Evolutionary conservation across 176 grass and related monocot genomes (phyloP).

Genomic region (Stipa capillata): DNA sequence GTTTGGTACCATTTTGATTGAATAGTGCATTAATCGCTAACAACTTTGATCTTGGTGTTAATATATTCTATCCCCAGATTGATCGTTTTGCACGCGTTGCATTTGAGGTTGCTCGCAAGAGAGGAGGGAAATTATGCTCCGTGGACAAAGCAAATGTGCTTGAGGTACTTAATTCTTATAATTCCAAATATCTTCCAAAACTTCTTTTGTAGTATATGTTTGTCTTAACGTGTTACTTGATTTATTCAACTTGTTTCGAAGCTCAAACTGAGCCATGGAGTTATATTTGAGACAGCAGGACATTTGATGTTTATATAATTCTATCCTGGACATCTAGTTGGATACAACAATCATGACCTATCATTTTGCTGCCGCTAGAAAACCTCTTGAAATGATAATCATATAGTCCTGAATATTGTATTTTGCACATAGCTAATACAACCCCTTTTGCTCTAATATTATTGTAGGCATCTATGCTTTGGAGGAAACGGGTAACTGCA

Average conservation of each 20-base stretch:
- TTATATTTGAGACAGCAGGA: not conserved
- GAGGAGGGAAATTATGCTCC: conserved; percentile 65
- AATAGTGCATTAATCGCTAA: not conserved
- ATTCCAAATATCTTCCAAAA: not conserved
- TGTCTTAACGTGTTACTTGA: not conserved
- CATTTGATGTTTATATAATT: not conserved
- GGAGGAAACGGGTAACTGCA: conserved; percentile 64
- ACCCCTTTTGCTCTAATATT: not conserved
- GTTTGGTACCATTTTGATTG: conserved; percentile 3
- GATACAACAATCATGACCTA: not conserved
- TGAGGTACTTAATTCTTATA: conserved; percentile 44
- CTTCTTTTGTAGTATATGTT: not conserved
- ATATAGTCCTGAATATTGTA: not conserved
- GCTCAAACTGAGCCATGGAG: not conserved
- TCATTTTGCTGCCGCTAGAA: not conserved
- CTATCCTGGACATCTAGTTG: not conserved
- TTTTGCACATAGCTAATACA: not conserved
- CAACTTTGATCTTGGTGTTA: not conserved
- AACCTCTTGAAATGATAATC: not conserved
- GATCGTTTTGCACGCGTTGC: conserved; percentile 74
- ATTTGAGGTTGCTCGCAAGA: conserved; percentile 88
- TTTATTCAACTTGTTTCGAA: not conserved
- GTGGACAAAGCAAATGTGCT: conserved; percentile 98
- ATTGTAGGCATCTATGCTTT: conserved; percentile 89
- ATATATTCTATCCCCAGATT: conserved; percentile 32